phyloP scores from a whole-genome alignment of 2,329 filamentous ascomycete genomes.

The Grosmannia clavigera region DNA sequence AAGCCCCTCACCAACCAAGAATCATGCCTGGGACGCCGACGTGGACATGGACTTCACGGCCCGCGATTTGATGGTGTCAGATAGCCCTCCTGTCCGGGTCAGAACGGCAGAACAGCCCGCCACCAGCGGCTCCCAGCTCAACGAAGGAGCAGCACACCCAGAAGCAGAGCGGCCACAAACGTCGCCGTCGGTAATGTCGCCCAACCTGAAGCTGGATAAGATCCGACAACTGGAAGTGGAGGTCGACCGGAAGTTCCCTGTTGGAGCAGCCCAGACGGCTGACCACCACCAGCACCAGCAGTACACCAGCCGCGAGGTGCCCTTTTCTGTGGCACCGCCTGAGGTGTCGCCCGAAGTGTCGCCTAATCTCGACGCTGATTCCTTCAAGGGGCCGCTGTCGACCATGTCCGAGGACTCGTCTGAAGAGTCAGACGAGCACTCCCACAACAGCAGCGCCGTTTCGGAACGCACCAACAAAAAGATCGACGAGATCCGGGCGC shows the following conservation, averaged over 20 bases:
- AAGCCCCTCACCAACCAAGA: slow-evolving; percentile 29
- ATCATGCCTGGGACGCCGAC: slow-evolving; percentile 43
- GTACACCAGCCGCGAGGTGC: neutral
- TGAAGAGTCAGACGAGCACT: neutral
- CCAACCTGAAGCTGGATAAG: slow-evolving; percentile 32
- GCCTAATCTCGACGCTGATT: neutral
- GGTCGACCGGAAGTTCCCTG: slow-evolving; percentile 10
- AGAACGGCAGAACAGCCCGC: slow-evolving; percentile 17
- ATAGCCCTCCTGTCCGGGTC: slow-evolving; percentile 39
- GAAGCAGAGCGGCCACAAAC: neutral
- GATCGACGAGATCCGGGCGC: slow-evolving; percentile 34
- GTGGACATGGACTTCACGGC: slow-evolving; percentile 46
- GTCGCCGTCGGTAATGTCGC: too few species aligned
- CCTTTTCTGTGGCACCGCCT: neutral
- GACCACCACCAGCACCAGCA: neutral
- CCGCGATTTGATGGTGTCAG: slow-evolving; percentile 40
- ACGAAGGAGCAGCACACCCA: neutral
- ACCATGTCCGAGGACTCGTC: neutral
- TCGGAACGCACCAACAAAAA: slow-evolving; percentile 26
- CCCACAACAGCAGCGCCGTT: neutral
- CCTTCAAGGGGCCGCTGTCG: neutral
- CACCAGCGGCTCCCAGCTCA: neutral
- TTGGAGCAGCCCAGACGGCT: neutral
- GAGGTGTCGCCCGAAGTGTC: neutral
- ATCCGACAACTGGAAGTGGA: slow-evolving; percentile 19